phyloP scores from a whole-genome alignment of 2,329 filamentous ascomycete genomes.

The Hypoxylon sp. region DNA sequence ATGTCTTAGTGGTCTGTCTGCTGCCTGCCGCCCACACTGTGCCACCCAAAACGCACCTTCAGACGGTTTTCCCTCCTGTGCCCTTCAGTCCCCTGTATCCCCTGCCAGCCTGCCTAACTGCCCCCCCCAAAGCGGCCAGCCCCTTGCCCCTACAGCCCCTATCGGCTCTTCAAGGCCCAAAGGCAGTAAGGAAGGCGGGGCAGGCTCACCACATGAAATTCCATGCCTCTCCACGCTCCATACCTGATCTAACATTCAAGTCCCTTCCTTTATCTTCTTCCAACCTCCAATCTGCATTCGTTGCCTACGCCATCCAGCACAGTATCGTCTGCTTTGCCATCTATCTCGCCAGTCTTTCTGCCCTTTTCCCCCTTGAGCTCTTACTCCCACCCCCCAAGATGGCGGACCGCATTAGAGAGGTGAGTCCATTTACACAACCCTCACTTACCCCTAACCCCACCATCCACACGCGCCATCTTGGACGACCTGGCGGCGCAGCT shows the following conservation, averaged over 20 bases:
- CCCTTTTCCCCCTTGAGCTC: conserved; percentile 42
- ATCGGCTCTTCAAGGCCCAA: conserved; percentile 21
- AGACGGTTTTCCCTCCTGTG: too few relatives aligned
- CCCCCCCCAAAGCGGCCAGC: too few relatives aligned
- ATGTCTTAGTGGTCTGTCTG: too few relatives aligned
- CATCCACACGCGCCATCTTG: conserved; percentile 38
- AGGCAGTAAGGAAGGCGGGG: conserved; percentile 40
- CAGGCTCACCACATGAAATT: conserved; percentile 45
- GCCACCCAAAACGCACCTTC: conserved; percentile 32
- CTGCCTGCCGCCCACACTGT: conserved; percentile 25
- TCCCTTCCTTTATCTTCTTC: conserved; percentile 40
- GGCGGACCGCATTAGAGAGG: conserved; percentile 87
- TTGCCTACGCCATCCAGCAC: conserved; percentile 26
- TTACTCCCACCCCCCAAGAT: conserved; percentile 30
- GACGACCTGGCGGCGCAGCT: not conserved
- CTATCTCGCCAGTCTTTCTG: conserved; percentile 43
- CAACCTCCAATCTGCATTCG: conserved; percentile 35
- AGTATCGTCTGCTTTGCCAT: conserved; percentile 26
- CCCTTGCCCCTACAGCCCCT: conserved; percentile 30
- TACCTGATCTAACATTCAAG: conserved; percentile 38
- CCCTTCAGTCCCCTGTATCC: too few relatives aligned
- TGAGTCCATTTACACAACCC: conserved; percentile 60
- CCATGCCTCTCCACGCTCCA: conserved; percentile 41
- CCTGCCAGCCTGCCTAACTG: too few relatives aligned
- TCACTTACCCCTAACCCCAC: conserved; percentile 43